A percentile compares a stretch with the other conserved stretches of the same genome.
phyloP scores from a whole-genome alignment of 2,329 filamentous ascomycete genomes.

The Onygenales sp. region DNA sequence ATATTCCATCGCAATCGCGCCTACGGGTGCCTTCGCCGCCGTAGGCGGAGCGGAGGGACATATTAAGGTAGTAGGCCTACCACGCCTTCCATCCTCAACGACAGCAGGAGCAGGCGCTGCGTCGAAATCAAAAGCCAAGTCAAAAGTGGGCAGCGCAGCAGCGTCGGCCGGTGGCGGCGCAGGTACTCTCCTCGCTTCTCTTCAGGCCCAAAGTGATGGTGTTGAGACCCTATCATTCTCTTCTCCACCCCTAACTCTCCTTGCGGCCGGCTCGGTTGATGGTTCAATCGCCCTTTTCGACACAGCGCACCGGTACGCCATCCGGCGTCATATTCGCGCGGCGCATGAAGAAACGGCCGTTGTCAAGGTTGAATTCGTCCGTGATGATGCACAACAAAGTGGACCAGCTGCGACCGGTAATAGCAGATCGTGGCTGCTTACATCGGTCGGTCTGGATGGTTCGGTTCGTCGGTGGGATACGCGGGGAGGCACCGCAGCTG shows the following conservation, averaged over 20 bases:
- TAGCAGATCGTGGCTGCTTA: conserved; percentile 59
- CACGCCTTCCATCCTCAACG: conserved; percentile 43
- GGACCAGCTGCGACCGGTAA: conserved; percentile 20
- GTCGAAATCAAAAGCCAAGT: conserved; percentile 40
- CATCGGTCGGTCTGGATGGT: conserved; percentile 84
- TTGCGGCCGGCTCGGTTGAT: conserved; percentile 56
- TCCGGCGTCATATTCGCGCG: conserved; percentile 70
- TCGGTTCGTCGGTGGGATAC: conserved; percentile 84
- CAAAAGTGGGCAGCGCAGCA: conserved; percentile 38
- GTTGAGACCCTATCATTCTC: conserved; percentile 67
- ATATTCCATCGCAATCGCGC: conserved; percentile 77
- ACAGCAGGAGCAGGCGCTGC: conserved; percentile 30
- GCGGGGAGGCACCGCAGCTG: conserved; percentile 56
- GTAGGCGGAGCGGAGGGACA: conserved; percentile 81
- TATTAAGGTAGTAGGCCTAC: conserved; percentile 76
- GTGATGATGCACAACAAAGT: conserved; percentile 28
- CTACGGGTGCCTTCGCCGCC: conserved; percentile 67
- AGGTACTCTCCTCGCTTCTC: conserved; percentile 68
- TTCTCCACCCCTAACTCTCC: conserved; percentile 49
- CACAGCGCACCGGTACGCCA: conserved; percentile 71
- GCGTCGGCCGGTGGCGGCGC: conserved; percentile 48
- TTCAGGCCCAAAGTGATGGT: conserved; percentile 69
- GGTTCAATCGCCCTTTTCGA: conserved; percentile 77
- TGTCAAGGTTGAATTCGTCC: conserved; percentile 83
- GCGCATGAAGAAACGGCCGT: conserved; percentile 85